A percentile compares a stretch with the other conserved stretches of the same genome.
Evolutionary conservation across 2,329 filamentous ascomycete species (phyloP).

Genomic region (Calycina marina): DNA sequence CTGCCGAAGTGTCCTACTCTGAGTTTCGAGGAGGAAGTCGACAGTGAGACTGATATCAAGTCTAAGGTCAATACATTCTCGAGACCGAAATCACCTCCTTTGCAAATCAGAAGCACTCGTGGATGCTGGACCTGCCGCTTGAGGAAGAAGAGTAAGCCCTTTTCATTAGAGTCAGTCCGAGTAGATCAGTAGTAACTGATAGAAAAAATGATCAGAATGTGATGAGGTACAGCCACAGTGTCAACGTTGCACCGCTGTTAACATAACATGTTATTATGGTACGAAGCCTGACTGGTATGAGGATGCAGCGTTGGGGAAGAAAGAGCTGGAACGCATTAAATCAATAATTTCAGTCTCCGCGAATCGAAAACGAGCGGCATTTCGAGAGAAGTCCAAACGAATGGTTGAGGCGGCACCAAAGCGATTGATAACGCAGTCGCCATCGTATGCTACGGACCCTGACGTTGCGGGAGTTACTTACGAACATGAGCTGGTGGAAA

Average conservation of each 20-base stretch:
- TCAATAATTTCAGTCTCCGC: neutral
- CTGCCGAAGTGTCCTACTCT: too few species aligned
- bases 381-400: too few species aligned
- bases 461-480: too few species aligned
- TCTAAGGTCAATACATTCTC: too few species aligned
- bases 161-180: too few species aligned
- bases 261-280: neutral
- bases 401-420: too few species aligned
- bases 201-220: neutral
- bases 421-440: too few species aligned
- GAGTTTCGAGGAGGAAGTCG: too few species aligned
- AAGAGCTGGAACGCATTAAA: neutral
- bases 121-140: neutral
- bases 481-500: too few species aligned
- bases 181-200: neutral
- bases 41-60: too few species aligned
- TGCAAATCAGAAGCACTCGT: neutral
- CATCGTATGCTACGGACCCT: too few species aligned
- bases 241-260: neutral
- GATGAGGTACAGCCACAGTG: neutral
- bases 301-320: neutral
- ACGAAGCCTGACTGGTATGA: neutral
- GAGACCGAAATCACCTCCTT: neutral
- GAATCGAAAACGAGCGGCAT: neutral
- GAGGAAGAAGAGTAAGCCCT: neutral